Conservation (phyloP, 2,329 filamentous ascomycete species). For the Aspergillus sp. region DNA sequence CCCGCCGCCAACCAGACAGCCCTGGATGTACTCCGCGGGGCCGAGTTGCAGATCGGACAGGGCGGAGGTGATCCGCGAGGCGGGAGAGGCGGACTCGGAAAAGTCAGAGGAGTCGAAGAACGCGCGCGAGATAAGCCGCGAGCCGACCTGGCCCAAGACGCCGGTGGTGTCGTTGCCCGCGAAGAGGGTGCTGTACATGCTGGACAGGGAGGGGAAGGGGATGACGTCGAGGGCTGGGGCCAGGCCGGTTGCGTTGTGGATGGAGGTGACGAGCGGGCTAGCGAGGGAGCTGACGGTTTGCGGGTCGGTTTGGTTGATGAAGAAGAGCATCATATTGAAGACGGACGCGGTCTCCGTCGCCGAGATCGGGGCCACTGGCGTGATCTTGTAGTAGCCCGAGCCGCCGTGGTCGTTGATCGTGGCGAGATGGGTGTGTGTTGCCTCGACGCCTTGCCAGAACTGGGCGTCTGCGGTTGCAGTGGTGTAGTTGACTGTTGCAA, state of each 20-base stretch:
- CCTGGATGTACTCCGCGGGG: no score
- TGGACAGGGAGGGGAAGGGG: not conserved
- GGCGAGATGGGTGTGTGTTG: not conserved
- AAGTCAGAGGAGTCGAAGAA: no score
- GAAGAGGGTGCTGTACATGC: not conserved
- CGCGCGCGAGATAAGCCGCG: constrained; percentile 1
- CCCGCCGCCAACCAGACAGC: no score
- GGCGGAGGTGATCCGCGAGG: no score
- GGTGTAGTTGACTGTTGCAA: not conserved
- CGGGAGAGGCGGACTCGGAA: no score
- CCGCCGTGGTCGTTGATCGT: not conserved
- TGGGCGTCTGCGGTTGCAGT: not conserved
- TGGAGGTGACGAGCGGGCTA: not conserved
- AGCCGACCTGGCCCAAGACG: constrained; percentile 3
- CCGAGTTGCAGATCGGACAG: no score
- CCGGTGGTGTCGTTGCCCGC: not conserved
- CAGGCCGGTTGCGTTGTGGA: not conserved
- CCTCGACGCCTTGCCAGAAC: not conserved
- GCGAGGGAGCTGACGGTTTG: not conserved
- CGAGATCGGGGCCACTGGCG: not conserved
- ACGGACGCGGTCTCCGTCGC: not conserved
- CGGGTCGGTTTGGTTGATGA: not conserved
- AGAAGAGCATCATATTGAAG: not conserved
- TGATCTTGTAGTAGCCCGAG: not conserved
- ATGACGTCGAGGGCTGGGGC: not conserved